Evolutionary conservation across 345 rosid species (phyloP), one percentile per base, ranked within the genome.

Genomic region (Eucalyptus regnans): DNA sequence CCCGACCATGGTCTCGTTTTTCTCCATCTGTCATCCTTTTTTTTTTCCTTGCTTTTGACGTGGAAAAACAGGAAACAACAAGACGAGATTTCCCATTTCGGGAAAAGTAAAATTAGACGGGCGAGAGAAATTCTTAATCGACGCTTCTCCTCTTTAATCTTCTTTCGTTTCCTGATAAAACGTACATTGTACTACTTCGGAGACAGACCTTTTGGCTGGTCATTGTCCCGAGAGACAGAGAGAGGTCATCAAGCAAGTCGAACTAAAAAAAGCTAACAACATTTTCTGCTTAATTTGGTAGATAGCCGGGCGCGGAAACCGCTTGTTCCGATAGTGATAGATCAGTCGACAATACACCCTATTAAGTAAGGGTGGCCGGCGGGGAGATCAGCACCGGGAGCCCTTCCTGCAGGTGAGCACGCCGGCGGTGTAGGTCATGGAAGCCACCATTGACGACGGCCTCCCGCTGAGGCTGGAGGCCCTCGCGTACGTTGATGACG

Each of bases 391-490:
- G 90, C 96, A 96, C 2, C n/a, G 94, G 83, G 94, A 93, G 51
- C 97, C 96, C 87, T 60, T 91, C 49, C 91, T 90, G 90, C 98
- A 96, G 89, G 41, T 90, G 14, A 95, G 95, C 11, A 94, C 91
- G 13, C 98, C 98, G 16, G 98, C 94, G 2, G 94, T 91, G 9
- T 86, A 88, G 3, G 98, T 96, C 52, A 96, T 95, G 68, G 95
- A 43, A 13, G 93, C 95, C 71, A 96, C 98, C 37, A 94, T 91
- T 2, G 96, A 87, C 50, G 97, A 93, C 81, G 98, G 97, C 88
- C 96, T 93, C 22, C 96, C 98, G 88, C 93, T 95, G 29, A 95
- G 92, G 88, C 98, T 96, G 5, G 96, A 95, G 41, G 97, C 98
- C 88, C 94, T 93, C 22, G 97, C 95, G 85, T 91, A 96, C 87